Percentiles rank a stretch among this genome's conserved stretches.
phyloP scores from a whole-genome alignment of 192 early-diverging fungal species.

The Coemansia aciculifera region DNA sequence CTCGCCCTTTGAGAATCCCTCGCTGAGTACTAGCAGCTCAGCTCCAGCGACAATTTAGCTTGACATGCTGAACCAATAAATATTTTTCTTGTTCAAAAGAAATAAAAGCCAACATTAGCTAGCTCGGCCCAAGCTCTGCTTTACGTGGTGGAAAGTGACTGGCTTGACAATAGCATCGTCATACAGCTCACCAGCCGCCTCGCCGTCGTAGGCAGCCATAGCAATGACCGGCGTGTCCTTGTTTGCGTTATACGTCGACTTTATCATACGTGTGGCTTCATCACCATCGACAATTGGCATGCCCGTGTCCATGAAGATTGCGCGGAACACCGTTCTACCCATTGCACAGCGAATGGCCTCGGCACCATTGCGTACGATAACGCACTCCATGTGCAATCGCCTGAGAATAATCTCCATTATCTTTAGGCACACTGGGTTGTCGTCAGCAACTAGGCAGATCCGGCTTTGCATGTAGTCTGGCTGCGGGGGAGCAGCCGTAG shows the following conservation, averaged over 20 bases:
- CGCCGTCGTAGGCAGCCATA: slow-evolving; percentile 74
- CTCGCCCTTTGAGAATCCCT: background rate
- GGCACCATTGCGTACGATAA: slow-evolving; percentile 85
- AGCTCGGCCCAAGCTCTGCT: slow-evolving; percentile 12
- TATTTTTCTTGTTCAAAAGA: background rate
- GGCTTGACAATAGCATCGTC: slow-evolving; percentile 43
- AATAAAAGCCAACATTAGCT: background rate
- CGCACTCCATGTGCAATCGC: slow-evolving; percentile 74
- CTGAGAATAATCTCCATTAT: slow-evolving; percentile 88
- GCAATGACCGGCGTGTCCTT: slow-evolving; percentile 80
- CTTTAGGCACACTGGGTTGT: slow-evolving; percentile 86
- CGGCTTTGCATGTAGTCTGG: slow-evolving; percentile 27
- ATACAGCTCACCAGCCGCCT: slow-evolving; percentile 37
- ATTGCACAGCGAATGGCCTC: slow-evolving; percentile 88
- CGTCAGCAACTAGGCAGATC: slow-evolving; percentile 80
- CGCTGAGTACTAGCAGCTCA: background rate
- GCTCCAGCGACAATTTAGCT: background rate
- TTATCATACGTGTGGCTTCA: slow-evolving; percentile 90
- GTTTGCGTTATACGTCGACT: slow-evolving; percentile 88
- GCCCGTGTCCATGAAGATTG: slow-evolving; percentile 91
- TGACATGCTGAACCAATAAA: background rate
- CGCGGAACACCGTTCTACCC: slow-evolving; percentile 85
- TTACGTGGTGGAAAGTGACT: slow-evolving; percentile 20
- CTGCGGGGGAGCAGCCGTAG: background rate
- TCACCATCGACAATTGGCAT: slow-evolving; percentile 97